phyloP scores from a whole-genome alignment of 2,329 filamentous ascomycete species.

The Fusarium sp. region DNA sequence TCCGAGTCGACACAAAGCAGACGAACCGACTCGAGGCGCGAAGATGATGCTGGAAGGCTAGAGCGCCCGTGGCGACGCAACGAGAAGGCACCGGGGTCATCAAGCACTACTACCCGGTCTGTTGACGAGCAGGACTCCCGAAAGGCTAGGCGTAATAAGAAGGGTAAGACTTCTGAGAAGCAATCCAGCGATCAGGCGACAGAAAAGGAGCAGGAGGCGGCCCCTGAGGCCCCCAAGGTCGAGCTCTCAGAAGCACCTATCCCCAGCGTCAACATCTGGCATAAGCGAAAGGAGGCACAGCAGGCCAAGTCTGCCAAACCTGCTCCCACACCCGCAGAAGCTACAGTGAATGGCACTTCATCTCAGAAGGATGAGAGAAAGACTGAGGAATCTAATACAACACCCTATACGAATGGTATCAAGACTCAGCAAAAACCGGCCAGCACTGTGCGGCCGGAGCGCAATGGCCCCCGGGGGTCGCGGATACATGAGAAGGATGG shows the following conservation, averaged over 20 bases:
- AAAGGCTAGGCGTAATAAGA: slow-evolving; percentile 70
- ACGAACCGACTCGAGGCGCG: slow-evolving; percentile 50
- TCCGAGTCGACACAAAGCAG: slow-evolving; percentile 51
- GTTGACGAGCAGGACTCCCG: slow-evolving; percentile 68
- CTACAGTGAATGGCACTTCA: slow-evolving; percentile 46
- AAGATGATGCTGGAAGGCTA: slow-evolving; percentile 54
- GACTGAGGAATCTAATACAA: slow-evolving; percentile 41
- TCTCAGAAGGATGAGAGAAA: slow-evolving; percentile 59
- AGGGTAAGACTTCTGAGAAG: slow-evolving; percentile 60
- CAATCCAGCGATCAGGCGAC: slow-evolving; percentile 61
- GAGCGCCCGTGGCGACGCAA: slow-evolving; percentile 56
- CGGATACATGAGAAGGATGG: slow-evolving; percentile 58
- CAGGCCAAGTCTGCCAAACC: slow-evolving; percentile 63
- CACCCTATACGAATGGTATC: slow-evolving; percentile 50
- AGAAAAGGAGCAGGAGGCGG: slow-evolving; percentile 65
- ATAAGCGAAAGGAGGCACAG: slow-evolving; percentile 77
- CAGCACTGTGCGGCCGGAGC: slow-evolving; percentile 55
- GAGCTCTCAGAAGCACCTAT: slow-evolving; percentile 83
- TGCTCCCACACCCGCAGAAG: slow-evolving; percentile 52
- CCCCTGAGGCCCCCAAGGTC: slow-evolving; percentile 64
- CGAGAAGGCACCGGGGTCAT: slow-evolving; percentile 66
- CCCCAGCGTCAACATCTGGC: slow-evolving; percentile 90
- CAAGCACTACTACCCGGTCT: slow-evolving; percentile 73
- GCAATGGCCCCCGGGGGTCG: slow-evolving; percentile 61
- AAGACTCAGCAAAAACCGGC: slow-evolving; percentile 58